Conservation (phyloP, 2,329 filamentous ascomycete species). For the Ambrosiella cleistominuta region DNA sequence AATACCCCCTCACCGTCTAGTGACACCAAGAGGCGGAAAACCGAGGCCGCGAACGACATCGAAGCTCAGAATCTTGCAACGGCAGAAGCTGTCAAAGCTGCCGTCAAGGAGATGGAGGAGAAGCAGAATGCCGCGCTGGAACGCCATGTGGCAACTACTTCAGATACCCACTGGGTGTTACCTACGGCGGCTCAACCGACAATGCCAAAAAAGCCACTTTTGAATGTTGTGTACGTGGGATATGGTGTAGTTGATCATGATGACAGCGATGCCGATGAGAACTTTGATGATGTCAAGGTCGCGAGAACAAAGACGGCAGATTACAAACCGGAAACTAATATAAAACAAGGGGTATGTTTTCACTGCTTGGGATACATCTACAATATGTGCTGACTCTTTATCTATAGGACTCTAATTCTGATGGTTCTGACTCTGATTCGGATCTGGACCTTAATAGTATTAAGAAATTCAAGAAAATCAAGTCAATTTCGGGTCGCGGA, state of each 20-base stretch:
- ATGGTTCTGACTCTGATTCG: constrained; percentile 9
- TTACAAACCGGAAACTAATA: constrained; percentile 15
- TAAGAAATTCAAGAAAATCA: constrained; percentile 11
- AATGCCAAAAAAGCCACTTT: constrained; percentile 21
- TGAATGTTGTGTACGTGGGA: constrained; percentile 42
- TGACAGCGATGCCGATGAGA: constrained; percentile 17
- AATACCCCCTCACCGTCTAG: constrained; percentile 25
- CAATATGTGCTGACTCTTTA: not conserved
- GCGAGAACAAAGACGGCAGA: constrained; percentile 23
- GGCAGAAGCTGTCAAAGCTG: constrained; percentile 40
- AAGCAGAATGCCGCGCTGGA: constrained; percentile 44
- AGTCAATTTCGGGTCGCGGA: constrained; percentile 9
- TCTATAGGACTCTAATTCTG: constrained; percentile 12
- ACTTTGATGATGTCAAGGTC: constrained; percentile 17
- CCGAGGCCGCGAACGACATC: not conserved
- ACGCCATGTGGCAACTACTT: constrained; percentile 40
- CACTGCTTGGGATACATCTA: not conserved
- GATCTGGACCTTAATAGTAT: not conserved
- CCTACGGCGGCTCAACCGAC: constrained; percentile 26
- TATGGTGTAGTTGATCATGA: constrained; percentile 32
- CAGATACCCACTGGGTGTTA: constrained; percentile 62
- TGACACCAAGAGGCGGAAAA: constrained; percentile 18
- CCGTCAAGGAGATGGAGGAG: constrained; percentile 48
- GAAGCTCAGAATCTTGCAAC: constrained; percentile 7
- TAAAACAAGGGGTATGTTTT: constrained; percentile 2